These are phyloP conservation scores for Ustilago sp. DNA, from an alignment of 1,284 basidiomycete species.

Conservation along the genomic window DNA sequence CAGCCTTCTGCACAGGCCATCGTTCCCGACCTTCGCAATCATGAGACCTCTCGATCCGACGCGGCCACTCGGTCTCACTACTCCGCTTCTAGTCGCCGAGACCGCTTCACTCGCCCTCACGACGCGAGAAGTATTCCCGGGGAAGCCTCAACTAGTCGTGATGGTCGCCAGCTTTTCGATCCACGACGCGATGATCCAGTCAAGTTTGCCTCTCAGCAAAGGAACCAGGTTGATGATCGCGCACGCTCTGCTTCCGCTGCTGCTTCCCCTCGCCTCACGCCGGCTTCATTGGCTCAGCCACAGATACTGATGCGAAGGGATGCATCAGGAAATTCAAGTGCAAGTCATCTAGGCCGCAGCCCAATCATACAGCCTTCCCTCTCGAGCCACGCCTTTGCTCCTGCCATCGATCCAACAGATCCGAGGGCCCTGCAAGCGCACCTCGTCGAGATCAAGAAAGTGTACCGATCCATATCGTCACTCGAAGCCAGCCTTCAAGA, in stretches of 20 bases:
- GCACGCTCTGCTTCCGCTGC: constrained; percentile 16
- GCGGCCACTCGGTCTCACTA: constrained; percentile 26
- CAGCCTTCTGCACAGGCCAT: constrained; percentile 31
- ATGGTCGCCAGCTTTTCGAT: constrained; percentile 76
- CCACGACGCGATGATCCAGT: constrained; percentile 85
- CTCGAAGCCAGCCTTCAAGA: constrained; percentile 80
- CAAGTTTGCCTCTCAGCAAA: constrained; percentile 61
- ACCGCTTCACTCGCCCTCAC: constrained; percentile 37
- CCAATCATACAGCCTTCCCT: constrained; percentile 31
- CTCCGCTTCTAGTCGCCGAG: constrained; percentile 28
- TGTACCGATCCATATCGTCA: constrained; percentile 80
- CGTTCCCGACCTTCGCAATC: constrained; percentile 32
- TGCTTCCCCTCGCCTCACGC: constrained; percentile 21
- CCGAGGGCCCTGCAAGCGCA: constrained; percentile 65
- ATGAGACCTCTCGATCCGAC: constrained; percentile 29
- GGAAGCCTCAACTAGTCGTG: constrained; percentile 28
- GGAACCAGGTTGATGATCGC: constrained; percentile 32
- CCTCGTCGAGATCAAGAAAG: constrained; percentile 80
- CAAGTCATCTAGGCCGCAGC: constrained; percentile 25
- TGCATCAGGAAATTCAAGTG: constrained; percentile 28
- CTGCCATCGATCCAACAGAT: constrained; percentile 29
- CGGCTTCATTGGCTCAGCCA: constrained; percentile 20
- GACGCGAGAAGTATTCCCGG: constrained; percentile 36
- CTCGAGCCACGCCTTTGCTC: constrained; percentile 24
- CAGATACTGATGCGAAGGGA: constrained; percentile 39